Percentiles rank a stretch among this genome's conserved stretches.
These are phyloP conservation scores for Coemansia sp. DNA, from an alignment of 192 early-diverging fungal species.

Conservation along the genomic window DNA sequence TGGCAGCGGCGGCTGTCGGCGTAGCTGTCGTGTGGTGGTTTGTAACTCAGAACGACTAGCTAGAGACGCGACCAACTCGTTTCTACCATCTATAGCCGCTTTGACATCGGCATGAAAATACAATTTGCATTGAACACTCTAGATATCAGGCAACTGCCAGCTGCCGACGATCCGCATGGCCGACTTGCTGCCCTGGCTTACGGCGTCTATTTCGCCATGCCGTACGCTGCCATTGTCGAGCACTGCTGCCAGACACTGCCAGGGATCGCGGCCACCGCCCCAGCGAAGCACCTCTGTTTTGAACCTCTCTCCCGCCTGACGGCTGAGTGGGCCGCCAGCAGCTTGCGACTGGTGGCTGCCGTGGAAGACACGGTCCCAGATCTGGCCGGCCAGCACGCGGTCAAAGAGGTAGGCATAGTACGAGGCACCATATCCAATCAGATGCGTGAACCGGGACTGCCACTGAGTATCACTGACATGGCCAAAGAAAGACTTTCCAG, in stretches of 20 bases:
- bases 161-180: slow-evolving; percentile 74
- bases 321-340: slow-evolving; percentile 54
- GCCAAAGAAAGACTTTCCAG: slow-evolving; percentile 61
- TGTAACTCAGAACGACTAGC: slow-evolving; percentile 8
- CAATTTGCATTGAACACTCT: slow-evolving; percentile 4
- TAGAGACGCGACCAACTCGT: background rate
- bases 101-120: background rate
- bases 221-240: slow-evolving; percentile 52
- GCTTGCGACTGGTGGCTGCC: slow-evolving; percentile 15
- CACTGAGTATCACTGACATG: slow-evolving; percentile 72
- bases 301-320: slow-evolving; percentile 65
- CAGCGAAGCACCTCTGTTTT: slow-evolving; percentile 75
- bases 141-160: slow-evolving; percentile 58
- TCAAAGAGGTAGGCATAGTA: slow-evolving; percentile 97
- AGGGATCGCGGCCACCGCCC: slow-evolving; percentile 94
- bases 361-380: slow-evolving; percentile 72
- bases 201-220: slow-evolving; percentile 34
- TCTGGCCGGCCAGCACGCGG: slow-evolving; percentile 70
- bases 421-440: slow-evolving; percentile 86
- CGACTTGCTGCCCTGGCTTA: slow-evolving; percentile 58
- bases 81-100: background rate
- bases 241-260: slow-evolving; percentile 68
- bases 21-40: slow-evolving; percentile 46
- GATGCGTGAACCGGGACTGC: slow-evolving; percentile 89
- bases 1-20: slow-evolving; percentile 38